Evolutionary conservation across 805 yeast genomes (phyloP).

Genomic region (Yarrowia osloensis): DNA sequence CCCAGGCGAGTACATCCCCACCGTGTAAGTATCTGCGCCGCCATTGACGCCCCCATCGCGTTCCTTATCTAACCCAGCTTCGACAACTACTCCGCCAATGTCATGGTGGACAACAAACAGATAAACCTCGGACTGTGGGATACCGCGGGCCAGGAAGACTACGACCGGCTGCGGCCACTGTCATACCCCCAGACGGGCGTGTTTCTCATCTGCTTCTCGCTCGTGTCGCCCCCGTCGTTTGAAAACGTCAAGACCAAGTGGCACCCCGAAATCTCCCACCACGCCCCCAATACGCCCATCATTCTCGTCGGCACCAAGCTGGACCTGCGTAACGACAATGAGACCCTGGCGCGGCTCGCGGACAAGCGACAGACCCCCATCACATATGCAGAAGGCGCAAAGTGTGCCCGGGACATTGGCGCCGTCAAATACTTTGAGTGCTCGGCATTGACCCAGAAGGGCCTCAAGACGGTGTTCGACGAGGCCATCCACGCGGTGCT

Average conservation of each 20-base stretch:
- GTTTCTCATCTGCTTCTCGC: slow-evolving; percentile 81
- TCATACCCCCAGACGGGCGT: slow-evolving; percentile 92
- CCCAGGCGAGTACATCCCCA: slow-evolving; percentile 91
- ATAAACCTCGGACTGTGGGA: slow-evolving; percentile 90
- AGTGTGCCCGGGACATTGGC: slow-evolving; percentile 68
- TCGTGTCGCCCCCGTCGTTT: slow-evolving; percentile 77
- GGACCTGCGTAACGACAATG: slow-evolving; percentile 81
- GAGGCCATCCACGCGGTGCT: slow-evolving; percentile 73
- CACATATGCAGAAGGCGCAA: slow-evolving; percentile 59
- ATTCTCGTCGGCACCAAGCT: slow-evolving; percentile 85
- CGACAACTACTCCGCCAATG: slow-evolving; percentile 86
- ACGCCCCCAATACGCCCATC: slow-evolving; percentile 68
- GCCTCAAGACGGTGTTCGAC: slow-evolving; percentile 83
- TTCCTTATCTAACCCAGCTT: slow-evolving; percentile 46
- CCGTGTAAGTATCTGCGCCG: slow-evolving; percentile 51
- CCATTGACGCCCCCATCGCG: background rate
- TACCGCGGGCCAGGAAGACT: slow-evolving; percentile 94
- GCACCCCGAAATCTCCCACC: slow-evolving; percentile 86
- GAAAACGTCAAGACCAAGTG: slow-evolving; percentile 78
- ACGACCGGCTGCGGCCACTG: slow-evolving; percentile 84
- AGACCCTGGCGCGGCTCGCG: slow-evolving; percentile 61
- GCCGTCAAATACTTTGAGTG: slow-evolving; percentile 81
- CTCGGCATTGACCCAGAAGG: slow-evolving; percentile 85
- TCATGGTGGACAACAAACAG: slow-evolving; percentile 78
- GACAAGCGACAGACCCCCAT: slow-evolving; percentile 66